Evolutionary conservation across 192 early-diverging fungal genomes (phyloP), one percentile per base, ranked within the genome.

Genomic region (Pilaira anomala): DNA sequence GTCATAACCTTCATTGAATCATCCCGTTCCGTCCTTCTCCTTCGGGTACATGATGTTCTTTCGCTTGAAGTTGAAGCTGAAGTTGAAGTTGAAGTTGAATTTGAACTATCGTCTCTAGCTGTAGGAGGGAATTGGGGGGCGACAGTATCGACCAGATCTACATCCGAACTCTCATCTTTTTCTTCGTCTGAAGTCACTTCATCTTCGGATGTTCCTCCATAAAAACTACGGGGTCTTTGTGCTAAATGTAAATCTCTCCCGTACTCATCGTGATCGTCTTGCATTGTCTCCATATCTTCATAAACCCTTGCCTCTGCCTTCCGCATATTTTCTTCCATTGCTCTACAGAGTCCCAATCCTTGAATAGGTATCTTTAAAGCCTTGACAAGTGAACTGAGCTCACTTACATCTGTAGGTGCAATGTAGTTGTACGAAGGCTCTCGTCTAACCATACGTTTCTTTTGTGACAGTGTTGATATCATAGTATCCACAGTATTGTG

Each of bases 241-340:
- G 5, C 44, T 16, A 46, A 46, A 14, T 18, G 13, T 11, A 3
- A 6, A 14, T 18, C 13, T 9, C 11, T 5, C 13, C 4, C 18
- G 4, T 46, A 4, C 16, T 33, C 39, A 25, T 58, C 22, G 19
- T 4, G 14, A 1, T 11, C 2, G 1, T 42, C 22, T 1, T 42
- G 19, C 2, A 21, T 7, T 25, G 9, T 24, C 18, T 41, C 40
- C 7, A 36, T 46, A 19, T 46, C 33, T 42, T 58, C 19, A n/a
- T n/a, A 18, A 12, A 58, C 56, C 13, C 45, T 36, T 18, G 28
- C 24, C 13, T 60, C 49, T 29, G 51, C 26, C 16, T 61, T 60
- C 6, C 59, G 48, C 65, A 72, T 62, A 28, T 72, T 72, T 9
- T 42, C 39, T 36, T 65, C 64, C 70, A 72, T 72, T 19, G 65